These are phyloP conservation scores for Aspergillus caelatus DNA, from an alignment of 2,329 filamentous ascomycete genomes.

Conservation along the genomic window DNA sequence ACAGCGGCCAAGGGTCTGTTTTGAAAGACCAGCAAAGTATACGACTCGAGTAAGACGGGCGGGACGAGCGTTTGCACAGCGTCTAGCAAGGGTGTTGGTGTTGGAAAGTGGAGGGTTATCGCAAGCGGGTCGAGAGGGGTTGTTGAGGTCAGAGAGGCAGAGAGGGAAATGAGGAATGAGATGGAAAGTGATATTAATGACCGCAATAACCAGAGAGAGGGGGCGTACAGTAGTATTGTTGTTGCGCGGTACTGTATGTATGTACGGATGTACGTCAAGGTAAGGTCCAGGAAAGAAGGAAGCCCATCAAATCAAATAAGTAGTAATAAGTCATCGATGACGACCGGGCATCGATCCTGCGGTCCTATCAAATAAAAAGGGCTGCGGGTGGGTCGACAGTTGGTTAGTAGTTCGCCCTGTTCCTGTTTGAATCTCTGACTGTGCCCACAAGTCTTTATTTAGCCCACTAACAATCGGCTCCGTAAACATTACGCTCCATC, in stretches of 20 bases:
- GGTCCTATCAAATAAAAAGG: slow-evolving; percentile 22
- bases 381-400: slow-evolving; percentile 19
- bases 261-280: neutral
- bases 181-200: slow-evolving; percentile 9
- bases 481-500: slow-evolving; percentile 5
- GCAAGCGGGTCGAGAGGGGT: slow-evolving; percentile 25
- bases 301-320: slow-evolving; percentile 17
- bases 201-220: slow-evolving; percentile 3
- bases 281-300: slow-evolving; percentile 11
- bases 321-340: slow-evolving; percentile 10
- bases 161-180: slow-evolving; percentile 14
- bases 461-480: slow-evolving; percentile 4
- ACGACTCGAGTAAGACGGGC: slow-evolving; percentile 4
- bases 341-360: slow-evolving; percentile 16
- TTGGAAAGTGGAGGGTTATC: slow-evolving; percentile 12
- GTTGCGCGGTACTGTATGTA: slow-evolving; percentile 6
- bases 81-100: slow-evolving; percentile 21
- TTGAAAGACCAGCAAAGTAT: neutral
- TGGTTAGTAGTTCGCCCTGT: slow-evolving; percentile 9
- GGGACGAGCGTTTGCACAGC: slow-evolving; percentile 19
- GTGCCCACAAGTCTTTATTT: slow-evolving; percentile 5
- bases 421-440: slow-evolving; percentile 14
- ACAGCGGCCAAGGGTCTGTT: slow-evolving; percentile 2
- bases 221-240: slow-evolving; percentile 4
- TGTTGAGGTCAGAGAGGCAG: slow-evolving; percentile 21